Percentiles rank a stretch among this genome's conserved stretches.
Conservation (phyloP, 164 flowering plant genomes). For the Magnolia kwangsiensis region DNA sequence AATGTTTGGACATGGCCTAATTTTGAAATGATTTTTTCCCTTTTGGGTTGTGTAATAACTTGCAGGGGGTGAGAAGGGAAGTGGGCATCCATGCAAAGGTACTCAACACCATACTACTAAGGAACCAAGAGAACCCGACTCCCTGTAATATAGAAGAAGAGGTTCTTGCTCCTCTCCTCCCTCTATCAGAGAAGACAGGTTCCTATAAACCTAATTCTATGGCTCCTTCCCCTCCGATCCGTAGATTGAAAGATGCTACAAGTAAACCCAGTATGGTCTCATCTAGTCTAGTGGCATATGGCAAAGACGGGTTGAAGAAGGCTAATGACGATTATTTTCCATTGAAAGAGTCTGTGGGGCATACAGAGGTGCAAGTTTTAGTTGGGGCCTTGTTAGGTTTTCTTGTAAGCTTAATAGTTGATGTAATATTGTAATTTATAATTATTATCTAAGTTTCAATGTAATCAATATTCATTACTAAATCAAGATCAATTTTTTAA, state of each 20-base stretch:
- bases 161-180: slow-evolving; percentile 14
- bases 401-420: slow-evolving; percentile 48
- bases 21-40: too few relatives aligned
- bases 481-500: too few relatives aligned
- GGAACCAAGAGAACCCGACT: slow-evolving; percentile 11
- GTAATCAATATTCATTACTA: too few relatives aligned
- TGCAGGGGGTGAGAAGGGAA: slow-evolving; percentile 90
- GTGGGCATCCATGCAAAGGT: slow-evolving; percentile 75
- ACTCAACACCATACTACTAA: slow-evolving; percentile 38
- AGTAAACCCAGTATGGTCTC: slow-evolving; percentile 1
- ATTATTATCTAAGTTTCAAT: too few relatives aligned
- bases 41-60: not conserved
- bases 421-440: slow-evolving; percentile 21
- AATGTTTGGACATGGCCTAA: too few relatives aligned
- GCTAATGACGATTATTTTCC: not conserved
- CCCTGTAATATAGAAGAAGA: slow-evolving; percentile 18
- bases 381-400: slow-evolving; percentile 82
- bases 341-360: slow-evolving; percentile 76
- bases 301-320: slow-evolving; percentile 8
- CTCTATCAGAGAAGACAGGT: slow-evolving; percentile 20
- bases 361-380: slow-evolving; percentile 67
- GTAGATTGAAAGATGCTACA: slow-evolving; percentile 5
- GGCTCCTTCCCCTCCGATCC: slow-evolving; percentile 9
- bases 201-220: slow-evolving; percentile 14
- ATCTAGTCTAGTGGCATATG: slow-evolving; percentile 4